A percentile compares a stretch with the other conserved stretches of the same genome.
Conservation (phyloP, 2,329 filamentous ascomycete species). For the Aspergillus pseudonomiae region DNA sequence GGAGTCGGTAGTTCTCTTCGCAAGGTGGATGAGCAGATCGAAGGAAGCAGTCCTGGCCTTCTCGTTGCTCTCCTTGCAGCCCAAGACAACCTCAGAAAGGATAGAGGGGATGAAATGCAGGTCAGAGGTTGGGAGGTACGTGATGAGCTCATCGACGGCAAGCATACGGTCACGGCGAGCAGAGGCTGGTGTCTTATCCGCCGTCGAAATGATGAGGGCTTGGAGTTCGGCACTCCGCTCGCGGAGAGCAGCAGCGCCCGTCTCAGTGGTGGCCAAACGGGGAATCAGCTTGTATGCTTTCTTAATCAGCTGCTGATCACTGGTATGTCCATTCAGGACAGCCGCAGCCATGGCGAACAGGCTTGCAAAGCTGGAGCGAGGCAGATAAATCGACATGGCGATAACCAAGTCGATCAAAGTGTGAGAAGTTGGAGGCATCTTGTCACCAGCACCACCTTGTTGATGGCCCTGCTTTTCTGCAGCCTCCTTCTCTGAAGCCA, state of each 20-base stretch:
- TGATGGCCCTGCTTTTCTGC: slow-evolving; percentile 64
- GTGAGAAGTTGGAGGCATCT: slow-evolving; percentile 88
- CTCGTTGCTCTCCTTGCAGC: slow-evolving; percentile 97
- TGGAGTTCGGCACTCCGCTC: slow-evolving; percentile 80
- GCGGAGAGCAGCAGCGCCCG: slow-evolving; percentile 73
- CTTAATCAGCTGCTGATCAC: slow-evolving; percentile 91
- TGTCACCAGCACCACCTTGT: slow-evolving; percentile 67
- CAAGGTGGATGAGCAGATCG: slow-evolving; percentile 85
- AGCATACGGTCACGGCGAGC: slow-evolving; percentile 83
- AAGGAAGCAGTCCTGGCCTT: slow-evolving; percentile 88
- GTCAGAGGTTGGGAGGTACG: slow-evolving; percentile 73
- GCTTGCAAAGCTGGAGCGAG: slow-evolving; percentile 78
- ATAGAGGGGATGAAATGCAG: slow-evolving; percentile 93
- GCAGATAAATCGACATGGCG: slow-evolving; percentile 91
- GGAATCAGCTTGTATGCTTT: slow-evolving; percentile 99
- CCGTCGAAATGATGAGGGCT: slow-evolving; percentile 73
- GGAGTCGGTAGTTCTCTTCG: slow-evolving; percentile 75
- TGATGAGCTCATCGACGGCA: slow-evolving; percentile 78
- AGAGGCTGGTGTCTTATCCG: slow-evolving; percentile 83
- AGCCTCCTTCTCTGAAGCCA: slow-evolving; percentile 67
- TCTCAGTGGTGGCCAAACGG: slow-evolving; percentile 78
- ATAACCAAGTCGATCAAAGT: slow-evolving; percentile 97
- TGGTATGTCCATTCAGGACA: slow-evolving; percentile 69
- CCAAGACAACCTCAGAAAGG: slow-evolving; percentile 91
- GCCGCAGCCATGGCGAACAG: slow-evolving; percentile 86